Conservation (phyloP, 345 rosid species). For the Populus tremula region DNA sequence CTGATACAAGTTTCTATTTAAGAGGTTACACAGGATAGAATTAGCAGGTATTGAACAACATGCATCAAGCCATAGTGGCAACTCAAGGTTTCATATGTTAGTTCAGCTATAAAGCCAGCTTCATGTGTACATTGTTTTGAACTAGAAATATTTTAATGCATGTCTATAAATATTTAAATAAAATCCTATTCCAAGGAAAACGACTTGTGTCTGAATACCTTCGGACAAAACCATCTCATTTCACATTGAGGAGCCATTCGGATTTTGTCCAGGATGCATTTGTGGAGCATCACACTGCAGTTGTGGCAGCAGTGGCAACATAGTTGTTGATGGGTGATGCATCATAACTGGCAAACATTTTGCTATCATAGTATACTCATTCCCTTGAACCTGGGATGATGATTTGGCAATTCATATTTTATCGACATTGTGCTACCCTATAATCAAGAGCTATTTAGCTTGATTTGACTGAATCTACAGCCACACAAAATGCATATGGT, state of each 20-base stretch:
- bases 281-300: background rate
- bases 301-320: background rate
- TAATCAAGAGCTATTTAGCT: background rate
- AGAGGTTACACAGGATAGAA: slow-evolving; percentile 11
- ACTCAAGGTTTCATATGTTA: background rate
- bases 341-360: background rate
- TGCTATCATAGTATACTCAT: background rate
- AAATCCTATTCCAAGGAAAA: background rate
- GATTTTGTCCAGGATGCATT: too few species aligned
- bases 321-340: background rate
- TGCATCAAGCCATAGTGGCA: background rate
- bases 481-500: background rate
- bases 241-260: background rate
- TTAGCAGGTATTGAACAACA: background rate
- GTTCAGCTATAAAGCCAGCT: background rate
- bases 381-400: background rate
- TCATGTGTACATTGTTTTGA: background rate
- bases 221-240: background rate
- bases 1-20: background rate
- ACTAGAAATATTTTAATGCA: background rate
- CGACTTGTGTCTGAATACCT: background rate
- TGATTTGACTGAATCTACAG: background rate
- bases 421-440: background rate
- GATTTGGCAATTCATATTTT: background rate
- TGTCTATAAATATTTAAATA: background rate